Evolutionary conservation across 2,329 filamentous ascomycete genomes (phyloP).

Genomic region (Trichoderma koningii): DNA sequence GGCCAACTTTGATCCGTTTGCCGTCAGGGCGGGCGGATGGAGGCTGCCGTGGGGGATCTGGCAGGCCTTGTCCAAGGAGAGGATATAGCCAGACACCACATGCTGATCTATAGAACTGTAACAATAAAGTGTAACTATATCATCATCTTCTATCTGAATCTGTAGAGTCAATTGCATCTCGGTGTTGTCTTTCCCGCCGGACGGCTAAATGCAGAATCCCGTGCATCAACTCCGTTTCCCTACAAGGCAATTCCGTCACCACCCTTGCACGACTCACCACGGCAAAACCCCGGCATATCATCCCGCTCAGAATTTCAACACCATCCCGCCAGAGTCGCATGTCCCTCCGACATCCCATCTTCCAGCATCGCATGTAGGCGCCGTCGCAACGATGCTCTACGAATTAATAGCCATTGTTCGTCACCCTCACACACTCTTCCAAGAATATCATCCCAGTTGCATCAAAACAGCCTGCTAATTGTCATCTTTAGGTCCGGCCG

Average conservation of each 20-base stretch:
- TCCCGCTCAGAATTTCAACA: constrained; percentile 30
- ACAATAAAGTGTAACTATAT: too few relatives aligned
- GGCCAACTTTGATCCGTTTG: constrained; percentile 82
- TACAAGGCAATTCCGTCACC: background rate
- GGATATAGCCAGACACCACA: constrained; percentile 41
- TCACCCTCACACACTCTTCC: background rate
- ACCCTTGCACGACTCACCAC: constrained; percentile 29
- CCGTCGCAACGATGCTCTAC: constrained; percentile 76
- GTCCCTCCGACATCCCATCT: constrained; percentile 16
- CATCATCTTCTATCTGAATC: too few relatives aligned
- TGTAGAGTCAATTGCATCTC: background rate
- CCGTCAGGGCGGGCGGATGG: constrained; percentile 66
- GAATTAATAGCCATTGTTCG: constrained; percentile 93
- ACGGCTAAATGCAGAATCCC: background rate
- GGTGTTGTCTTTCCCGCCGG: background rate
- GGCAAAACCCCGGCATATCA: constrained; percentile 38
- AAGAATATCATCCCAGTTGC: background rate
- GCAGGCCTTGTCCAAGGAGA: constrained; percentile 53
- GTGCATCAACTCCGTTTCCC: too few relatives aligned
- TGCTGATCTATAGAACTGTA: too few relatives aligned
- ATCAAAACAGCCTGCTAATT: constrained; percentile 27
- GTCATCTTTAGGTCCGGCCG: constrained; percentile 72
- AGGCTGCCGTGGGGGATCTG: constrained; percentile 78
- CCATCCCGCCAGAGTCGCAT: constrained; percentile 30
- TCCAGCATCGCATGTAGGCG: constrained; percentile 34